phyloP scores from a whole-genome alignment of 371 early-diverging fungal genomes.

The Mortierella sp. region DNA sequence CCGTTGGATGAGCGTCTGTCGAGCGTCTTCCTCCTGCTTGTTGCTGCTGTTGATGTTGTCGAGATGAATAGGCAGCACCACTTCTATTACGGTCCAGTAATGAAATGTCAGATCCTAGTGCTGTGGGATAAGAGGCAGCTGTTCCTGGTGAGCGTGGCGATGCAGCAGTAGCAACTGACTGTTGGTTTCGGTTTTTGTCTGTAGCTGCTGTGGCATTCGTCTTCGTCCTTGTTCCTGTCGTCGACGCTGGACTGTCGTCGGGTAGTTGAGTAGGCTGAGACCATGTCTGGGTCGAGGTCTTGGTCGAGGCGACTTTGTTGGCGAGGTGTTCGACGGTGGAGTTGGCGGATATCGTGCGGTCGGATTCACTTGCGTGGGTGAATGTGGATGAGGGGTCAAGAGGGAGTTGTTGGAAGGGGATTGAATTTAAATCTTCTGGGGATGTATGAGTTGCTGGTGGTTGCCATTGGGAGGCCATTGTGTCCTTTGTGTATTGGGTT shows the following conservation, averaged over 20 bases:
- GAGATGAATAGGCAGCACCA: not conserved
- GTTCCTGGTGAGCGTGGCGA: not conserved
- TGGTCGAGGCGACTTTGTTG: not conserved
- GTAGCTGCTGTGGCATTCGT: not conserved
- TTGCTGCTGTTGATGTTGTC: constrained; percentile 8
- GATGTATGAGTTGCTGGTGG: constrained; percentile 19
- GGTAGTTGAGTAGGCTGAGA: not conserved
- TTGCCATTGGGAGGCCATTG: constrained; percentile 20
- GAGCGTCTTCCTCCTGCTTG: not conserved
- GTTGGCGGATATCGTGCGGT: not conserved
- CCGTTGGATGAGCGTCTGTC: constrained; percentile 25
- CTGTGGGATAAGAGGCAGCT: not conserved
- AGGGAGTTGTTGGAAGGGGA: constrained; percentile 17
- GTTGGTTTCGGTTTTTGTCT: not conserved
- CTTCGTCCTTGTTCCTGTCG: not conserved
- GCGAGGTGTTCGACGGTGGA: not conserved
- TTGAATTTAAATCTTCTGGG: constrained; percentile 16
- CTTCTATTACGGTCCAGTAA: not conserved
- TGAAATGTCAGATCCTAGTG: constrained; percentile 3
- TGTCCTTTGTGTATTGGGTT: not conserved
- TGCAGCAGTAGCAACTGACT: not conserved
- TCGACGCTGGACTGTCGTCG: not conserved
- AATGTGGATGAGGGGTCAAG: not conserved
- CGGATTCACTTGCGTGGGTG: not conserved
- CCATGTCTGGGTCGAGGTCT: not conserved